These are phyloP conservation scores for Backusella circina DNA, from an alignment of 192 early-diverging fungal genomes.

Conservation along the genomic window DNA sequence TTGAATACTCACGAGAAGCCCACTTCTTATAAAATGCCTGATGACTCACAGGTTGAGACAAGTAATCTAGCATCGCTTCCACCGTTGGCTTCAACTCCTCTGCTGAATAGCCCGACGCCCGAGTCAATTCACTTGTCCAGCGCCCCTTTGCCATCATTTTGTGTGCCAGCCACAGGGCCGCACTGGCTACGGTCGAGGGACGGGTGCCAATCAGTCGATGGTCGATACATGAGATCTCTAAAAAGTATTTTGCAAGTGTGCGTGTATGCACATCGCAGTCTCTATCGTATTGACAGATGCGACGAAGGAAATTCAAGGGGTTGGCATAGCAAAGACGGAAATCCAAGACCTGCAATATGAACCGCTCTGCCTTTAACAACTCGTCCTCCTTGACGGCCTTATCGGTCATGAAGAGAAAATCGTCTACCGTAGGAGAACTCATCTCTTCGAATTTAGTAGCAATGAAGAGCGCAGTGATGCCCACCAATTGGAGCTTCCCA, in stretches of 20 bases:
- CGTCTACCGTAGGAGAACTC: conserved; percentile 71
- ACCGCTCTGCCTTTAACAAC: conserved; percentile 88
- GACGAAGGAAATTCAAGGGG: conserved; percentile 90
- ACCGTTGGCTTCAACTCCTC: conserved; percentile 60
- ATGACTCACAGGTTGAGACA: conserved; percentile 47
- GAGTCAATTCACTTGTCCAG: conserved; percentile 77
- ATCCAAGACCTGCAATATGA: conserved; percentile 81
- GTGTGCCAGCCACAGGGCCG: conserved; percentile 76
- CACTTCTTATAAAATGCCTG: conserved; percentile 87
- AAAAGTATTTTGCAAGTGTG: conserved; percentile 91
- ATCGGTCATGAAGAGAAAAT: conserved; percentile 87
- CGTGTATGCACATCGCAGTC: conserved; percentile 88
- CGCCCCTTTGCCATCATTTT: conserved; percentile 67
- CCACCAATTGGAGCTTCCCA: conserved; percentile 92
- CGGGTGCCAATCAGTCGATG: conserved; percentile 67
- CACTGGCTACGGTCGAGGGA: conserved; percentile 77
- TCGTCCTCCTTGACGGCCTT: conserved; percentile 77
- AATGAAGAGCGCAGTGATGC: conserved; percentile 84
- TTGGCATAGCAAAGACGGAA: conserved; percentile 88
- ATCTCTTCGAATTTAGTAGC: conserved; percentile 97
- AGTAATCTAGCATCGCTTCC: conserved; percentile 68
- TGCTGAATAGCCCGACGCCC: conserved; percentile 81
- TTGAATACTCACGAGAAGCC: conserved; percentile 72
- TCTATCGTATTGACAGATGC: conserved; percentile 79
- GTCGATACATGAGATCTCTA: conserved; percentile 92